Percentiles rank a stretch among this genome's conserved stretches.
Conservation (phyloP, 2,329 filamentous ascomycete genomes). For the Nemania diffusa region DNA sequence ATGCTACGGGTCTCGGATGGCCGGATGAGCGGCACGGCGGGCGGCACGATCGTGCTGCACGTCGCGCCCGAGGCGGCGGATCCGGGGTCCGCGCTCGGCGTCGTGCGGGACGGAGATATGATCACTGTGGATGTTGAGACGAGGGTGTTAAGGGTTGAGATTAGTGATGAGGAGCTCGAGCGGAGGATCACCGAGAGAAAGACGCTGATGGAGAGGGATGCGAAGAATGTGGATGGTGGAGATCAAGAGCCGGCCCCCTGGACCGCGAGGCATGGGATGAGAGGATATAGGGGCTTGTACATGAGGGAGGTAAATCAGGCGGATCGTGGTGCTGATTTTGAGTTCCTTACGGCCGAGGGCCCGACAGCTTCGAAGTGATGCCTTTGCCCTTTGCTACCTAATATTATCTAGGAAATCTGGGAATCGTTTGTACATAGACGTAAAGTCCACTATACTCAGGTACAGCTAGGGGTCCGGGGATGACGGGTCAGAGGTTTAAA, state of each 20-base stretch:
- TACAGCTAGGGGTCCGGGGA: not conserved
- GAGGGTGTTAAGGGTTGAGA: conserved; percentile 66
- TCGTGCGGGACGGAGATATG: conserved; percentile 79
- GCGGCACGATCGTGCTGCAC: conserved; percentile 91
- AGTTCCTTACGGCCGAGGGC: conserved; percentile 64
- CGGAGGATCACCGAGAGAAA: conserved; percentile 70
- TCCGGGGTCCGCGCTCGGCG: conserved; percentile 79
- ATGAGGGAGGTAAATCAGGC: conserved; percentile 69
- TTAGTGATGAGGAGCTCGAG: conserved; percentile 76
- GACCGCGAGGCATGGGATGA: conserved; percentile 53
- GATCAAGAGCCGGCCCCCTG: conserved; percentile 59
- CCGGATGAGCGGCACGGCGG: conserved; percentile 84
- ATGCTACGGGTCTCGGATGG: conserved; percentile 89
- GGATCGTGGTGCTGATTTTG: conserved; percentile 68
- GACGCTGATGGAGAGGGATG: conserved; percentile 47
- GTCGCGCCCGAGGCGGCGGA: conserved; percentile 84
- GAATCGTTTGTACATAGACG: not conserved
- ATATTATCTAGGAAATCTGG: not conserved
- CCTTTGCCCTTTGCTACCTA: not conserved
- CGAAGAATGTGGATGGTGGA: conserved; percentile 73
- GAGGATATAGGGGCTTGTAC: conserved; percentile 70
- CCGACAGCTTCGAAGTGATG: not conserved
- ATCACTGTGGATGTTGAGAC: conserved; percentile 82
- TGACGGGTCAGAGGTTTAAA: not conserved
- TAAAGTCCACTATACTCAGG: not conserved